Conservation (phyloP, 805 yeast species). For the Saccharomycopsis babjevae region DNA sequence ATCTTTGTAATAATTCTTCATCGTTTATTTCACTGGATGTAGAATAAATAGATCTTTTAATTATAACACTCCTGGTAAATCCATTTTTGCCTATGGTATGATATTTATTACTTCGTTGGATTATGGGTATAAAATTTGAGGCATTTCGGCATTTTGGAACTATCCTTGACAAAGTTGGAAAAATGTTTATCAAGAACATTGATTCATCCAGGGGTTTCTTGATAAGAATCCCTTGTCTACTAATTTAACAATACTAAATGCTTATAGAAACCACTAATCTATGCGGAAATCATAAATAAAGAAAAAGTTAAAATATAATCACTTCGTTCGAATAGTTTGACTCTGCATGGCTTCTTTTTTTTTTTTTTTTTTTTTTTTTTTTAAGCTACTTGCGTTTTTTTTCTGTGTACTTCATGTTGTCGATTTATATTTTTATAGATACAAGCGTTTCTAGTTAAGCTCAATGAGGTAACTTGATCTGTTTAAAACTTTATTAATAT, state of each 20-base stretch:
- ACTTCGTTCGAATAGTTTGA: too few species aligned
- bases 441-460: too few species aligned
- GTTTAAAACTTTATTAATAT: too few species aligned
- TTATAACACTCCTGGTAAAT: neutral
- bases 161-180: neutral
- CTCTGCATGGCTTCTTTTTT: too few species aligned
- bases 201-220: neutral
- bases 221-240: neutral
- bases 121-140: neutral
- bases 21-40: conserved; percentile 5
- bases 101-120: neutral
- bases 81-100: neutral
- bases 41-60: neutral
- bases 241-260: too few species aligned
- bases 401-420: too few species aligned
- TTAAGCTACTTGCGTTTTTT: too few species aligned
- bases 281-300: too few species aligned
- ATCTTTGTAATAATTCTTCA: conserved; percentile 11
- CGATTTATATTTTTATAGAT: too few species aligned
- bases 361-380: too few species aligned
- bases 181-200: neutral
- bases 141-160: neutral
- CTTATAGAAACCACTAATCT: neutral
- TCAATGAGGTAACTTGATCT: too few species aligned
- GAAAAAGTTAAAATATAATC: too few species aligned